phyloP scores from a whole-genome alignment of 176 grass and related monocot genomes.

The Tillandsia fasciculata region DNA sequence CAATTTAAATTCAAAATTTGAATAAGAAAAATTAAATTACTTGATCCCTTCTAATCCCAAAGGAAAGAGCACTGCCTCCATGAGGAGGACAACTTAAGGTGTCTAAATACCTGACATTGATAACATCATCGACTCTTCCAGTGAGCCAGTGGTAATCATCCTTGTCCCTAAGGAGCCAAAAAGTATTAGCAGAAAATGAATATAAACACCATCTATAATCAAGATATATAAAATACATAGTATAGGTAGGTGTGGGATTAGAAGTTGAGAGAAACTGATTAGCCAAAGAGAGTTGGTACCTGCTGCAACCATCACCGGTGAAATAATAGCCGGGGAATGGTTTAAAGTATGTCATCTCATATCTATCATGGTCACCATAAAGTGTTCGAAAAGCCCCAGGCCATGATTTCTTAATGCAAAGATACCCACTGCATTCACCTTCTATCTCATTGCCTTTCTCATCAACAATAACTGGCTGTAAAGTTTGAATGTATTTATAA shows the following conservation, averaged over 20 bases:
- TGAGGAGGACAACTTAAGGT: background rate
- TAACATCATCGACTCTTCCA: conserved; percentile 96
- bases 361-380: conserved; percentile 95
- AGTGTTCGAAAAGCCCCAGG: conserved; percentile 92
- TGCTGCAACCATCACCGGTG: conserved; percentile 94
- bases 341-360: conserved; percentile 96
- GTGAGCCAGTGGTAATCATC: conserved; percentile 91
- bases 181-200: conserved; percentile 16
- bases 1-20: conserved; percentile 5
- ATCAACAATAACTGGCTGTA: conserved; percentile 81
- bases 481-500: conserved; percentile 12
- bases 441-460: conserved; percentile 86
- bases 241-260: background rate
- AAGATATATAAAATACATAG: background rate
- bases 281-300: conserved; percentile 24
- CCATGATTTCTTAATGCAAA: conserved; percentile 98
- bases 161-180: conserved; percentile 54
- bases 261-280: background rate
- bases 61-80: background rate
- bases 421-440: conserved; percentile 95
- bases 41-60: background rate
- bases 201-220: background rate
- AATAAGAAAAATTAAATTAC: background rate
- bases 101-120: conserved; percentile 77
- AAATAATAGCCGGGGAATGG: conserved; percentile 97